phyloP scores from a whole-genome alignment of 768 basidiomycete genomes.

The Trichaptum fuscoviolaceum region DNA sequence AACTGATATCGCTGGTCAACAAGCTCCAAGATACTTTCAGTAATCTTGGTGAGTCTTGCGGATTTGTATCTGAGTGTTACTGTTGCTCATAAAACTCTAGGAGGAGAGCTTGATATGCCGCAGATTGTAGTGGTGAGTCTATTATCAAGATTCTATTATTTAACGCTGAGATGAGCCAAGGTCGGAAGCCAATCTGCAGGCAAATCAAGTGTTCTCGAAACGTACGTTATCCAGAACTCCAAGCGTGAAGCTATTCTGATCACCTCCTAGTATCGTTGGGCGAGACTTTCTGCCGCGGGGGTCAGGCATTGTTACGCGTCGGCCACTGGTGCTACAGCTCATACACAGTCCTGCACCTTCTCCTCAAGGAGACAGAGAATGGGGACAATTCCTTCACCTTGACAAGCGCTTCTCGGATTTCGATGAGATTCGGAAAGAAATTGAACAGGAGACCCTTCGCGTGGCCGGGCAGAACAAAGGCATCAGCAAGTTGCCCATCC shows the following conservation, averaged over 20 bases:
- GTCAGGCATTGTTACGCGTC: conserved; percentile 91
- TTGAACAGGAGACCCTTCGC: conserved; percentile 95
- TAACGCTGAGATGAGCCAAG: conserved; percentile 31
- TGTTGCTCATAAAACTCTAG: conserved; percentile 33
- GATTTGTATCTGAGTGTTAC: conserved; percentile 7
- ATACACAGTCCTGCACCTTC: conserved; percentile 78
- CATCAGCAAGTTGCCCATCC: conserved; percentile 92
- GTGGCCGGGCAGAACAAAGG: conserved; percentile 99
- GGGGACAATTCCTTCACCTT: conserved; percentile 95
- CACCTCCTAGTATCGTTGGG: conserved; percentile 73
- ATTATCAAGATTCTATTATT: neutral
- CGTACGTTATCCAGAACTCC: conserved; percentile 44
- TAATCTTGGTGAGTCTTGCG: conserved; percentile 63
- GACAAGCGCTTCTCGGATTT: conserved; percentile 98
- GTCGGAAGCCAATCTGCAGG: conserved; percentile 96
- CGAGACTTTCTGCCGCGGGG: conserved; percentile 86
- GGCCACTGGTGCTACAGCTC: conserved; percentile 93
- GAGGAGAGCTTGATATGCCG: conserved; percentile 90
- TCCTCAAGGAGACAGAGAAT: conserved; percentile 60
- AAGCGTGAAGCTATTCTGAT: neutral
- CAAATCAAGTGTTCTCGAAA: conserved; percentile 95
- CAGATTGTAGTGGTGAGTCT: conserved; percentile 79
- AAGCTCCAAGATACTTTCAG: conserved; percentile 90
- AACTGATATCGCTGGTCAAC: conserved; percentile 92
- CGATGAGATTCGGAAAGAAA: conserved; percentile 89